Evolutionary conservation across 2,329 filamentous ascomycete species (phyloP), one percentile per base, ranked within the genome.

Genomic region (Cadophora sp.): DNA sequence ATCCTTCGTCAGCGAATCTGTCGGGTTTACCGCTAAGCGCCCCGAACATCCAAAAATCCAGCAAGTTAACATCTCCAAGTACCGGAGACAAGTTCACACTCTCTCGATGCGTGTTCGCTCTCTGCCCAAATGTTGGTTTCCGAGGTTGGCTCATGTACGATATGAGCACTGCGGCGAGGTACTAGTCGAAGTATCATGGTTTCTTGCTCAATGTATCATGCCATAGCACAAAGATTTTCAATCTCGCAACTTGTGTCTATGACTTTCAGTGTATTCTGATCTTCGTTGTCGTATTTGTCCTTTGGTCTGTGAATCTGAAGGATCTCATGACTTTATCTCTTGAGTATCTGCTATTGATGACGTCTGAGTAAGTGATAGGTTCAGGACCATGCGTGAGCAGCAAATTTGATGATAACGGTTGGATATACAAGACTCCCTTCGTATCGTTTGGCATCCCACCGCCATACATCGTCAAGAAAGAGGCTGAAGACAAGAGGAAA

Each of bases 241-340:
- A 74, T 80, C 2, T 76, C 77, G 19, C 77, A 76, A 19, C 72
- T 81, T 1, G 79, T 80, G 59, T 74, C 78, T 7, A 79, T 78
- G 74, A 77, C 78, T 6, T 72, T 80, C 12, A 77, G 77, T 79
- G 79, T 62, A 76, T 80, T n/a, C 76, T 78, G 26, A 73, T 78
- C 22, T 76, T 79, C 65, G 74, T 76, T 0, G 70, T 77, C 9
- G 79, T 78, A 4, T 79, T 79, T 64, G 75, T 76, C 64, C 77
- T 77, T 58, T 80, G 79, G 79, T 78, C 77, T 73, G 65, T 77
- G 61, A 80, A 80, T 62, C 79, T 79, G 1, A 77, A 77, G 61
- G 78, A 80, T 69, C 76, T 81, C 19, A 71, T 74, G 66, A 77
- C 76, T 16, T 75, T 79, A 8, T 74, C 76, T 0, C 64, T 77